Base-by-base conservation (phyloP, 2,329 filamentous ascomycete genomes). In the Trichoderma hamatum region DNA sequence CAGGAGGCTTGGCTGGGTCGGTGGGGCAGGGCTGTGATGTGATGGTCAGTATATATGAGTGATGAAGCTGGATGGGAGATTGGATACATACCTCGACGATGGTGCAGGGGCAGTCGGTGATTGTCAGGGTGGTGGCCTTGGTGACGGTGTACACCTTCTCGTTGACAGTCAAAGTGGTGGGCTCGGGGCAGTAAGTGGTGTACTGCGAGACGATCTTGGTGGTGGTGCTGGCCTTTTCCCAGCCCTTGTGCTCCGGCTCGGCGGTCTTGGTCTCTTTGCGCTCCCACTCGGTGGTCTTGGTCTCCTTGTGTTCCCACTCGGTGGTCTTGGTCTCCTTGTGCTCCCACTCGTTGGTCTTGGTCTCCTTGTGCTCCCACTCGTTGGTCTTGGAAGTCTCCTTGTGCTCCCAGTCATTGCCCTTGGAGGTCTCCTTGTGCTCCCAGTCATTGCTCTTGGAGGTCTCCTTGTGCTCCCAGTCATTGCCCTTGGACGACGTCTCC, bases 101-200 rank as follows among this genome's bases (percentile, higher is more conserved):
- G 55, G 84, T 85, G 81, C 84, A 86, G 69, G 84, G 84, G 78
- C 85, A 87, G 76, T 86, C 80, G 46, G 81, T 82, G 68, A 90
- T 83, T 74, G 84, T 88, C 72, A 88, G 78, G 67, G 84, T 84
- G 73, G 85, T 79, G 70, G 87, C 82, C 76, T 83, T 80, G 64
- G 83, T 85, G 73, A 88, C 82, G 59, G 84, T 83, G 81, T 86
- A 89, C 60, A 80, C 80, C 76, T 84, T 82, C 75, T 79, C 78
- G 74, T 83, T 83, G 77, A 85, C 79, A 72, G 81, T 84, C 72
- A 88, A 73, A 72, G 81, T 82, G 39, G 86, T 87, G 46, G 86
- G 82, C 77, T 82, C 74, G 6, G 80, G 75, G 78, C 83, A 85
- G 73, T 76, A 80, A 46, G 82, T 83, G 56, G 77, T 78, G 75